Evolutionary conservation across 768 basidiomycete species (phyloP), one percentile per base, ranked within the genome.

Genomic region (Gymnopilus junonius): DNA sequence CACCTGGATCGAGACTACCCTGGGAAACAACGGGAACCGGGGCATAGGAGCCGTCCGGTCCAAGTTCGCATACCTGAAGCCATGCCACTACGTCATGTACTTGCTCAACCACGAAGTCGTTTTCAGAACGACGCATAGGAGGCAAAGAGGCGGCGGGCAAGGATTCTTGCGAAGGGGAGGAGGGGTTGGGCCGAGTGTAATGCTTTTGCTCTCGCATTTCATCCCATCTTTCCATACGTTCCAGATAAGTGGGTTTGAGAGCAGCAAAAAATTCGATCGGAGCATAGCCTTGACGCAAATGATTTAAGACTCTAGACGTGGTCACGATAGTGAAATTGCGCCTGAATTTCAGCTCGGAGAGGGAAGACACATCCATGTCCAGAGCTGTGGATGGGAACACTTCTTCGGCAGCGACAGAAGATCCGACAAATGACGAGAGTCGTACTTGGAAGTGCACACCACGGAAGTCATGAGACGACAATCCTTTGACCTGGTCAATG

Each of bases 101-200:
- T 74, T 97, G 93, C 67, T 92, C 89, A 12, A 88, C 86, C 27
- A 97, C 86, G 65, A 98, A 95, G 69, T 98, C 95, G 45, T 85
- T 92, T 77, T 98, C 97, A 21, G 95, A 93, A 27, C 95, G 89
- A 20, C 96, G 88, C 95, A 97, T 97, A 17, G 82, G 81, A n/a
- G 87, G 88, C 23, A 83, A 69, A 55, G 74, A 76, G 31, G 80
- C 74, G 31, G 80, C 74, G 1, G 85, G 77, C 43, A 73, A 75
- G 65, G 67, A 76, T 48, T 85, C 83, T 35, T 73, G 63, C 14
- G 76, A 71, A 23, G 74, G 75, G n/a, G 76, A 74, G 31, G 72
- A 65, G 21, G 77, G 64, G 58, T 73, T 76, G 48, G 78, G 71
- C 43, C 80, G 74, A 65, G 76, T 77, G 70, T 72, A 78, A 62